A percentile compares a stretch with the other conserved stretches of the same genome.
phyloP scores from a whole-genome alignment of 2,329 filamentous ascomycete species.

The Penicillium palitans region DNA sequence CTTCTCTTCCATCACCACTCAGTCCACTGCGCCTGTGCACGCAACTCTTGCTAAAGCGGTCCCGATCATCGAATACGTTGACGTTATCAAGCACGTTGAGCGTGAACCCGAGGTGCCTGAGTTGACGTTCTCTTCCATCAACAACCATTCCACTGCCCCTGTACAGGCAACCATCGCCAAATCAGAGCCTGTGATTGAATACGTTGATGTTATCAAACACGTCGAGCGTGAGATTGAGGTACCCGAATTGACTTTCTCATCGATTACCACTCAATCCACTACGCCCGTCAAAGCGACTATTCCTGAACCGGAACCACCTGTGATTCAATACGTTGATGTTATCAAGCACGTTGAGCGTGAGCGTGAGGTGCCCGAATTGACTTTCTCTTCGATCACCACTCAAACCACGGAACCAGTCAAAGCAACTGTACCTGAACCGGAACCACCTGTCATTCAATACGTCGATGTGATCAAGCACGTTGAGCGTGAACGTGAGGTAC shows the following conservation, averaged over 20 bases:
- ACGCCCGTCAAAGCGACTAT: conserved; percentile 25
- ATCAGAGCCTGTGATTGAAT: conserved; percentile 19
- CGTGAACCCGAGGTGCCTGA: conserved; percentile 22
- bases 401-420: conserved; percentile 28
- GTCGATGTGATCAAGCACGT: conserved; percentile 8
- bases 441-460: conserved; percentile 15
- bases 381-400: conserved; percentile 33
- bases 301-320: conserved; percentile 18
- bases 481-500: conserved; percentile 19
- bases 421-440: conserved; percentile 21
- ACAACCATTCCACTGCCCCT: conserved; percentile 35
- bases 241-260: conserved; percentile 30
- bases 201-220: conserved; percentile 9
- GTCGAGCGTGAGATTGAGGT: conserved; percentile 9
- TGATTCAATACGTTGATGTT: conserved; percentile 5
- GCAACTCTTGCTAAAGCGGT: conserved; percentile 23
- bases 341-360: conserved; percentile 10
- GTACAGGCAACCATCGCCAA: conserved; percentile 14
- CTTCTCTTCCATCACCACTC: conserved; percentile 34
- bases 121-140: conserved; percentile 31
- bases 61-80: conserved; percentile 11
- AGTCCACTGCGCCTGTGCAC: conserved; percentile 29
- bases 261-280: conserved; percentile 30
- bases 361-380: conserved; percentile 19
- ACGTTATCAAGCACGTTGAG: conserved; percentile 13